A percentile compares a stretch with the other conserved stretches of the same genome.
Conservation (phyloP, 2,329 filamentous ascomycete species). For the Septoria linicola region DNA sequence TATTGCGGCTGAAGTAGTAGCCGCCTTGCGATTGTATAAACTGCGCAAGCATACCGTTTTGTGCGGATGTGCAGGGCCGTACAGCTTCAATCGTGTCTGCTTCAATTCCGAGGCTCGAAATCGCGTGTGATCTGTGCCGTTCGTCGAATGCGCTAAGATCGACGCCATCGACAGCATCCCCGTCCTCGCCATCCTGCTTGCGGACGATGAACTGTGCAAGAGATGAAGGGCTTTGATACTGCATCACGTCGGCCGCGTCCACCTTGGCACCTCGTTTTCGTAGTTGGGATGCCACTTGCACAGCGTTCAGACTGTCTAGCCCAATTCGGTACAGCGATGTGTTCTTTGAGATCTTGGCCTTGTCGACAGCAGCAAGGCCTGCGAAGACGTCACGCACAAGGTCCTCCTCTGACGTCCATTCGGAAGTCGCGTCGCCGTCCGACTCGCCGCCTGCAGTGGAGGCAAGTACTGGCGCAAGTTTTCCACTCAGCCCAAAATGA, state of each 20-base stretch:
- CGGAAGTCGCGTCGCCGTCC: neutral
- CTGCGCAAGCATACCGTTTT: conserved; percentile 75
- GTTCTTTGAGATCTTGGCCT: conserved; percentile 53
- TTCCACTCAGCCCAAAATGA: conserved; percentile 17
- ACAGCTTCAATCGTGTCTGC: conserved; percentile 54
- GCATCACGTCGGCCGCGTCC: conserved; percentile 72
- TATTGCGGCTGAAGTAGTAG: conserved; percentile 74
- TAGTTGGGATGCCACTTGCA: conserved; percentile 70
- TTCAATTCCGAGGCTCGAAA: conserved; percentile 36
- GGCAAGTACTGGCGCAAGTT: conserved; percentile 15
- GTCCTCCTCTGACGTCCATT: conserved; percentile 55
- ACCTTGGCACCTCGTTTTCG: conserved; percentile 59
- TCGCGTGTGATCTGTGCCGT: conserved; percentile 41
- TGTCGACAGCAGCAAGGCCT: conserved; percentile 55
- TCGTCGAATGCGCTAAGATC: conserved; percentile 55
- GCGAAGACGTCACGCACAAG: conserved; percentile 58
- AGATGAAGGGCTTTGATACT: conserved; percentile 40
- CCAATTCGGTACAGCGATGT: conserved; percentile 86
- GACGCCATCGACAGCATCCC: conserved; percentile 33
- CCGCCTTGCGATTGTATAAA: conserved; percentile 66
- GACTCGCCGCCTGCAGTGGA: neutral
- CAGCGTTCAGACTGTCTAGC: conserved; percentile 83
- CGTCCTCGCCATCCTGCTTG: neutral
- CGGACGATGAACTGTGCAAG: conserved; percentile 24
- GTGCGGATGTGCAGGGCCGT: conserved; percentile 75